Base-by-base conservation (phyloP, 495 filamentous ascomycete genomes). In the Penicillium diatomitis region DNA sequence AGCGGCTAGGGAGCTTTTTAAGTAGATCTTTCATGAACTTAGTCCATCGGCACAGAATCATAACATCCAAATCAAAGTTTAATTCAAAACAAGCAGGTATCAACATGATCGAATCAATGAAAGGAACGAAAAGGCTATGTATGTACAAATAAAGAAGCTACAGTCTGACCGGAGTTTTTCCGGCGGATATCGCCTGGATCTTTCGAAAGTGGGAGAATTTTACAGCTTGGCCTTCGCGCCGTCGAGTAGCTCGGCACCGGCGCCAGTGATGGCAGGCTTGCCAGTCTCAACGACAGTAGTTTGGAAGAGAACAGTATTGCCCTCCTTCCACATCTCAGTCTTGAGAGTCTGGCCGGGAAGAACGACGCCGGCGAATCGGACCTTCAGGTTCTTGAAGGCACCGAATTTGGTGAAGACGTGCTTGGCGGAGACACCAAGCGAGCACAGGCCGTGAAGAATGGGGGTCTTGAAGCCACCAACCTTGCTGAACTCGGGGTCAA, bases 301-400 rank as follows among this genome's bases (percentile, higher is more conserved):
- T 79, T 97, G 90, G 76, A 98, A 98, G 41, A 96, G 68, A 29
- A 98, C 83, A 60, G 79, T 85, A 52, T 78, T 79, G n/a, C 82
- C 86, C 62, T 91, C 89, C 78, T 89, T 95, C 92, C 92, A 98
- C 88, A 95, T 95, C 81, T 97, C 92, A 32, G 90, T 97, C 58
- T 82, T 79, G 34, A 98, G 79, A 44, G 88, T 97, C 80, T 98
- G 88, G 5, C 92, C 94, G 1, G 92, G 94, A 28, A 91, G 56
- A 2, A 98, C 92, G 8, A 88, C 85, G 37, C 92, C 94, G 4
- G 89, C 90, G 70, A 98, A 98, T 51, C 92, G 72, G 5, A 96
- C 92, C 79, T 98, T 98, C 66, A 97, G 80, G 70, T 92, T 97
- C 76, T 84, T 88, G 73, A 84, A 94, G 47, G 76, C 67, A 20